Evolutionary conservation across 805 yeast species (phyloP).

Genomic region (Pachysolen tannophilus): DNA sequence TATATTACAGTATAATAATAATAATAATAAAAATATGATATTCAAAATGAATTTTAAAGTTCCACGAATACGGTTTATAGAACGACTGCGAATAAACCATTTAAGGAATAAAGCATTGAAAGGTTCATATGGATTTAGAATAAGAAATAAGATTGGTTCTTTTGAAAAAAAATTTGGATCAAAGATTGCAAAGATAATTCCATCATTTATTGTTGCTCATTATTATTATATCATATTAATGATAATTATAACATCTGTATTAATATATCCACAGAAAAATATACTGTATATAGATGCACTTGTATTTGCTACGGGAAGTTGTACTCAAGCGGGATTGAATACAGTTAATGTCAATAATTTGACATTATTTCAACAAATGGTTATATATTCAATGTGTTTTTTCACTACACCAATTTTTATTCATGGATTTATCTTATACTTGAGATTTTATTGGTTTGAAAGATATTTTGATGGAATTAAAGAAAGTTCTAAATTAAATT

Average conservation of each 20-base stretch:
- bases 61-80: too few relatives aligned
- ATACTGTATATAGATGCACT: slow-evolving; percentile 68
- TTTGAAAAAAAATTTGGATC: slow-evolving; percentile 33
- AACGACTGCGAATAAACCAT: too few relatives aligned
- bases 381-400: slow-evolving; percentile 52
- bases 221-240: slow-evolving; percentile 59
- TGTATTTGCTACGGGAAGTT: slow-evolving; percentile 66
- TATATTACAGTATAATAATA: too few relatives aligned
- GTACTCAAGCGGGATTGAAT: slow-evolving; percentile 90
- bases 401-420: slow-evolving; percentile 84
- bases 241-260: slow-evolving; percentile 60
- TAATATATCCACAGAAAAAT: slow-evolving; percentile 70
- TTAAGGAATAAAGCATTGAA: slow-evolving; percentile 8
- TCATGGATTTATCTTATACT: slow-evolving; percentile 67
- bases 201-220: slow-evolving; percentile 57
- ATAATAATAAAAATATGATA: too few relatives aligned
- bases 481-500: slow-evolving; percentile 66
- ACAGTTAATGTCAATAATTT: slow-evolving; percentile 63
- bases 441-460: slow-evolving; percentile 86
- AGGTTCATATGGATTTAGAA: slow-evolving; percentile 20
- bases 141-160: slow-evolving; percentile 28
- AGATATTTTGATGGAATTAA: slow-evolving; percentile 78
- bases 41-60: too few relatives aligned
- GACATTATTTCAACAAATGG: slow-evolving; percentile 71
- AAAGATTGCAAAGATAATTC: slow-evolving; percentile 30